Evolutionary conservation across 805 yeast species (phyloP).

Genomic region (Candida palmyrensis): DNA sequence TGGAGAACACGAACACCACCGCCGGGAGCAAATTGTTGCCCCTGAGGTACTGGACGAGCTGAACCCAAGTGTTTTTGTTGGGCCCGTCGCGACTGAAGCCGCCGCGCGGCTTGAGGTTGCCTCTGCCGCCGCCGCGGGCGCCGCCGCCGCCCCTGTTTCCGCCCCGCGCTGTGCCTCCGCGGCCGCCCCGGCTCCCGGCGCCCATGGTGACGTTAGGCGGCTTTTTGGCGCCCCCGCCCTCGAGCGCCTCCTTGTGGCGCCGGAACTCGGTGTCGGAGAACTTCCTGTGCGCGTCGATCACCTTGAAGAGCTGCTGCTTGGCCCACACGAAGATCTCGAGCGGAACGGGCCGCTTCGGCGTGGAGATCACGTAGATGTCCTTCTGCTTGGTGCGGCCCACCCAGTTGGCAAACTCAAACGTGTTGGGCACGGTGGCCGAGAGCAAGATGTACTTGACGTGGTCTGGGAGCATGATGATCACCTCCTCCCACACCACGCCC

Average conservation of each 20-base stretch:
- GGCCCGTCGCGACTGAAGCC: slow-evolving; percentile 53
- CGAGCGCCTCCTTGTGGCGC: slow-evolving; percentile 50
- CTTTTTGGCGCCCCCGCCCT: slow-evolving; percentile 31
- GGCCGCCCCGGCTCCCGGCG: slow-evolving; percentile 35
- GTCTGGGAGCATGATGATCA: slow-evolving; percentile 94
- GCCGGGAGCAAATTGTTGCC: slow-evolving; percentile 77
- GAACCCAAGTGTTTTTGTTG: slow-evolving; percentile 72
- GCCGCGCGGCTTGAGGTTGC: slow-evolving; percentile 16
- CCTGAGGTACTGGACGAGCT: slow-evolving; percentile 65
- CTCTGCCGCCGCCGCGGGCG: slow-evolving; percentile 20
- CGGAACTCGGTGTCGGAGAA: slow-evolving; percentile 64
- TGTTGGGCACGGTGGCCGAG: slow-evolving; percentile 98
- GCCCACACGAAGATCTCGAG: slow-evolving; percentile 85
- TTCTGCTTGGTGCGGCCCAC: slow-evolving; percentile 95
- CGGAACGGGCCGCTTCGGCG: slow-evolving; percentile 96
- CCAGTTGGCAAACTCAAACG: slow-evolving; percentile 97
- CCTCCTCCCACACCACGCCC: slow-evolving; percentile 99
- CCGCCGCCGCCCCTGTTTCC: slow-evolving; percentile 28
- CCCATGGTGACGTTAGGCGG: slow-evolving; percentile 35
- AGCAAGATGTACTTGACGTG: slow-evolving; percentile 87
- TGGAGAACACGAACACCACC: slow-evolving; percentile 89
- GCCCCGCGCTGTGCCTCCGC: slow-evolving; percentile 43
- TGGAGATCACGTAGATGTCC: slow-evolving; percentile 92
- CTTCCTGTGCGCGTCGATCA: slow-evolving; percentile 67
- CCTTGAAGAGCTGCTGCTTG: slow-evolving; percentile 63